Evolutionary conservation across 2,329 filamentous ascomycete species (phyloP).

Genomic region (Ceratocystis huliohia): DNA sequence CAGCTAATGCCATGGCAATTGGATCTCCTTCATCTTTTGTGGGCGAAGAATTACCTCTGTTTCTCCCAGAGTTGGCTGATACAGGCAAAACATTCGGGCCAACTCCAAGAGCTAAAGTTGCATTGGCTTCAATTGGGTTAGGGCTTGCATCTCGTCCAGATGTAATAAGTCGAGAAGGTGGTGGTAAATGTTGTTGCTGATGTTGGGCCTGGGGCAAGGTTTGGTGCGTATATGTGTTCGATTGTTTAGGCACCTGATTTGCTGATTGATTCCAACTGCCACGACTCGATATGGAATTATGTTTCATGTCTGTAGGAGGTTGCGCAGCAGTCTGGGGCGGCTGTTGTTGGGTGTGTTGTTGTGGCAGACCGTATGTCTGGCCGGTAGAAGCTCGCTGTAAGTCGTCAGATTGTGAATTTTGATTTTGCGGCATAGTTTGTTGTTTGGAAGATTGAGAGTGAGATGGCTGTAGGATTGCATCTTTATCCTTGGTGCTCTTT

Average conservation of each 20-base stretch:
- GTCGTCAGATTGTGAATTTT: constrained; percentile 11
- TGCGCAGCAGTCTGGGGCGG: neutral
- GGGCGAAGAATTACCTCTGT: constrained; percentile 25
- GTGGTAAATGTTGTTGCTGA: constrained; percentile 1
- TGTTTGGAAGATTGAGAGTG: constrained; percentile 8
- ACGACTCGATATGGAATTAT: constrained; percentile 32
- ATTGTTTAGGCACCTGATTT: constrained; percentile 23
- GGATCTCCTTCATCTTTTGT: constrained; percentile 55
- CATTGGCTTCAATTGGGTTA: constrained; percentile 79
- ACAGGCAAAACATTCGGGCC: constrained; percentile 96
- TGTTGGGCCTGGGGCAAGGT: constrained; percentile 1
- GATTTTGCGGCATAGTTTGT: neutral
- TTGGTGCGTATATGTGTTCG: constrained; percentile 16
- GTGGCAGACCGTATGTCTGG: neutral
- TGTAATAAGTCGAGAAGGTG: constrained; percentile 29
- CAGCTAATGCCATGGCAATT: constrained; percentile 81
- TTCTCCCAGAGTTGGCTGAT: constrained; percentile 36
- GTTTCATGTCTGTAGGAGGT: constrained; percentile 26
- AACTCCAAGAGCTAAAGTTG: constrained; percentile 84
- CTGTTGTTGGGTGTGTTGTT: constrained; percentile 7
- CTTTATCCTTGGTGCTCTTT: constrained; percentile 67
- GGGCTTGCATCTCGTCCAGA: constrained; percentile 47
- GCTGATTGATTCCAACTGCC: constrained; percentile 44
- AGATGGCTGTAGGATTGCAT: constrained; percentile 15
- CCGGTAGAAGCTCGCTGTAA: constrained; percentile 9